phyloP scores from a whole-genome alignment of 2,329 filamentous ascomycete species.

The Pseudonectria buxi region DNA sequence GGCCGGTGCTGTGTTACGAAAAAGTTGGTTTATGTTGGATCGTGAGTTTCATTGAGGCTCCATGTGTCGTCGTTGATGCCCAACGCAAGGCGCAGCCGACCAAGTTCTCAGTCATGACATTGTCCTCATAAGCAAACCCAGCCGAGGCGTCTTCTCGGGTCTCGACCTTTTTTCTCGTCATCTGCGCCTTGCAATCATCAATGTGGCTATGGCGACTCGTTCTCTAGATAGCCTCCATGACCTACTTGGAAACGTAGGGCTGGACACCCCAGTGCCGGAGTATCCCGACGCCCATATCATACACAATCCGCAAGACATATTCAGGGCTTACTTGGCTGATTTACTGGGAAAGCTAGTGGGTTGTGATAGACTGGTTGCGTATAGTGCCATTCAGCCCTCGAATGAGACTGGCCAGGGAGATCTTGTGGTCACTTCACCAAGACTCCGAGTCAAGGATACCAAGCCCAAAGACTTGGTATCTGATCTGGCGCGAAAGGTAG shows the following conservation, averaged over 20 bases:
- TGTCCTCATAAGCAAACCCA: no score
- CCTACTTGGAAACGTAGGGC: slow-evolving; percentile 14
- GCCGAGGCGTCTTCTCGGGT: background rate
- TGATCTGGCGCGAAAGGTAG: slow-evolving; percentile 16
- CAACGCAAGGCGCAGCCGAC: no score
- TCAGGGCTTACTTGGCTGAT: slow-evolving; percentile 19
- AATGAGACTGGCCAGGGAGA: slow-evolving; percentile 20
- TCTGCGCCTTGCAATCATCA: background rate
- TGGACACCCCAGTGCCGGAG: slow-evolving; percentile 16
- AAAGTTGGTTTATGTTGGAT: no score
- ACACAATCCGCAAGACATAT: slow-evolving; percentile 21
- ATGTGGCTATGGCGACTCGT: slow-evolving; percentile 19
- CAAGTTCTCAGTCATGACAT: no score
- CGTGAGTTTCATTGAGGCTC: no score
- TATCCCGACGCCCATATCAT: slow-evolving; percentile 16
- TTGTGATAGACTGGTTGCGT: slow-evolving; percentile 16
- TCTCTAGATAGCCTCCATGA: slow-evolving; percentile 12
- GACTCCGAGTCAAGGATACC: slow-evolving; percentile 10
- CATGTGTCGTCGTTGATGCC: no score
- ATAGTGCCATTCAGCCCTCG: slow-evolving; percentile 21
- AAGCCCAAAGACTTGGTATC: slow-evolving; percentile 11
- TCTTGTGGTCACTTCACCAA: slow-evolving; percentile 20
- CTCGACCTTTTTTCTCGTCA: background rate
- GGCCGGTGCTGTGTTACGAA: no score
- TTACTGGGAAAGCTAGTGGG: slow-evolving; percentile 12